Base-by-base conservation (phyloP, 805 yeast species). In the Nadsonia fulvescens region DNA sequence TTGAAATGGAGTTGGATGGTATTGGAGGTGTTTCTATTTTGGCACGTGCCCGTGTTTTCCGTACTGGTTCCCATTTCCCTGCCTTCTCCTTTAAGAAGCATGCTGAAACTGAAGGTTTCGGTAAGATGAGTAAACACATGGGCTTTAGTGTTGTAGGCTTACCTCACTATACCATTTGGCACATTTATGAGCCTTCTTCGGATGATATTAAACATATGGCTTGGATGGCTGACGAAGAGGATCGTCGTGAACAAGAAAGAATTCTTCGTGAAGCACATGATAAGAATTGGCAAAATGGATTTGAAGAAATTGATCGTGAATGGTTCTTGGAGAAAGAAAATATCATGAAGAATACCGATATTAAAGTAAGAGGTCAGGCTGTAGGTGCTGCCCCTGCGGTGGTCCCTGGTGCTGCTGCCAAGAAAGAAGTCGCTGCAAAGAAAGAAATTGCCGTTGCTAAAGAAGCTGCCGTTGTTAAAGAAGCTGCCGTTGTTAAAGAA, bases 41-140 rank as follows among this genome's bases (percentile, higher is more conserved):
- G 37, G 64, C 92, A 22, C 78, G 76, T 47, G 95, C 94, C 2
- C 56, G 59, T 24, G 93, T 86, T 3, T 86, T 86, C 58, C 61
- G 81, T 36, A 54, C 64, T 14, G 98, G 98, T 8, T 72, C 91
- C 2, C 91, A 81, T 53, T 86, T 83, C 63, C 96, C 98, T 6
- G 96, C 94, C 1, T 86, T 86, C 46, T 78, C 94, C 18, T 86
- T 81, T 51, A 77, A 79, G 50, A 81, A 79, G 41, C 96, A 89
- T 47, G 98, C 96, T 3, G 98, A 86, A 47, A 86, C 96, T 2
- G 96, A 89, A 52, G 96, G 93, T 0, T 86, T 89, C 50, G 98
- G 93, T 26, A 83, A 79, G 45, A 61, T 86, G 59, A 70, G 83
- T 42, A 70, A 75, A 40, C 61, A 76, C 37, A 82, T 86, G 93